Conservation (phyloP, 805 yeast species). For the Ogataea siamensis region DNA sequence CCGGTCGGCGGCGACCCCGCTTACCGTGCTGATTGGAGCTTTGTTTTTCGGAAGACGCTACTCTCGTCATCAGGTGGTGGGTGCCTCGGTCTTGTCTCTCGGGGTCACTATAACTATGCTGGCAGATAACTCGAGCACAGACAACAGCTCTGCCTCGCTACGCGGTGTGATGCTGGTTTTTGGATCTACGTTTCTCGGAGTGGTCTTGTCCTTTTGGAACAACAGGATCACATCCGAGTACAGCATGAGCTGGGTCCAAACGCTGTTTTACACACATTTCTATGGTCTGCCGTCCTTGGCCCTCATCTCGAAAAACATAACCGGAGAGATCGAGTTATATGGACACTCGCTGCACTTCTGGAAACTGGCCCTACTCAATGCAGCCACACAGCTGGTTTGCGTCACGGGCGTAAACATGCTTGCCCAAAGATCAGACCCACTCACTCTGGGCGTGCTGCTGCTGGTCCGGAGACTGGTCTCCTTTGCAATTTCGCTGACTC, state of each 20-base stretch:
- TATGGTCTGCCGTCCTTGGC: constrained; percentile 54
- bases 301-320: constrained; percentile 32
- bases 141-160: constrained; percentile 11
- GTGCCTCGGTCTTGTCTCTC: constrained; percentile 49
- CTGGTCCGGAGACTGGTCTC: constrained; percentile 62
- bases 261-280: constrained; percentile 58
- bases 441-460: constrained; percentile 61
- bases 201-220: constrained; percentile 56
- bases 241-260: constrained; percentile 61
- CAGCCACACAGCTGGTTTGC: constrained; percentile 57
- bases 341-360: constrained; percentile 5
- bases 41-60: constrained; percentile 46
- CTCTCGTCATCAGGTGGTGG: constrained; percentile 42
- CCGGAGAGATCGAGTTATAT: constrained; percentile 16
- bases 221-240: constrained; percentile 49
- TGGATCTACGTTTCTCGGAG: constrained; percentile 48
- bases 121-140: constrained; percentile 9
- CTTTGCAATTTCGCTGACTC: constrained; percentile 50
- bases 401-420: constrained; percentile 65
- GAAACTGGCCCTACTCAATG: constrained; percentile 40
- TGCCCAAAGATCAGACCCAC: constrained; percentile 55
- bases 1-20: constrained; percentile 60
- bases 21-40: constrained; percentile 58
- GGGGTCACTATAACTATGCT: constrained; percentile 51
- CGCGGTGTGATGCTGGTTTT: constrained; percentile 42